Evolutionary conservation across 805 yeast species (phyloP).

Genomic region (Teunomyces atbi): DNA sequence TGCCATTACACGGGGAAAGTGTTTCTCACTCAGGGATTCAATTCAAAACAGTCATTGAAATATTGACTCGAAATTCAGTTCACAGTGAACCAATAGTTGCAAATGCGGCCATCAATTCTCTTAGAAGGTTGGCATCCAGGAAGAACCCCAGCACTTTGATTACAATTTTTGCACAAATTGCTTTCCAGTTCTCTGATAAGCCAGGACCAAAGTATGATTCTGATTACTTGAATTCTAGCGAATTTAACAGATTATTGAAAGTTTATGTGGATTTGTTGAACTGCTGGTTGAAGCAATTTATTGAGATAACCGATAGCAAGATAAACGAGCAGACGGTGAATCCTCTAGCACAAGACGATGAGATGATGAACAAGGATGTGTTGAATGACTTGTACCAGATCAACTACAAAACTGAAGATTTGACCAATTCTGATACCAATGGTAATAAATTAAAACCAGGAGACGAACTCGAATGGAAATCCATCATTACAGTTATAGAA

Average conservation of each 20-base stretch:
- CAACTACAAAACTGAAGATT: slow-evolving; percentile 41
- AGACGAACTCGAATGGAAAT: slow-evolving; percentile 74
- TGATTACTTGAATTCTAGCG: slow-evolving; percentile 58
- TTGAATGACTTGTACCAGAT: slow-evolving; percentile 45
- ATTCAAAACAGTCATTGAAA: slow-evolving; percentile 66
- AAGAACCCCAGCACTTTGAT: slow-evolving; percentile 69
- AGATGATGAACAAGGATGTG: slow-evolving; percentile 35
- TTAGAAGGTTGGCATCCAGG: slow-evolving; percentile 64
- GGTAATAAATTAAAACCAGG: slow-evolving; percentile 26
- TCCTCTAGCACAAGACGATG: slow-evolving; percentile 33
- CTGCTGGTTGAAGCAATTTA: slow-evolving; percentile 76
- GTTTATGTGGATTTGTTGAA: slow-evolving; percentile 77
- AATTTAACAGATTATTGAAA: slow-evolving; percentile 57
- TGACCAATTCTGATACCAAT: slow-evolving; percentile 6
- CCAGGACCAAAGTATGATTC: slow-evolving; percentile 55
- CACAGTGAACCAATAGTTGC: slow-evolving; percentile 66
- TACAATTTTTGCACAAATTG: slow-evolving; percentile 72
- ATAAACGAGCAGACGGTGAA: slow-evolving; percentile 25
- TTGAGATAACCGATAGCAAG: slow-evolving; percentile 23
- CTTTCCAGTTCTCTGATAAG: slow-evolving; percentile 77
- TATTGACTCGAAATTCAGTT: slow-evolving; percentile 71
- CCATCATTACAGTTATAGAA: slow-evolving; percentile 80
- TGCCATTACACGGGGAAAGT: slow-evolving; percentile 26
- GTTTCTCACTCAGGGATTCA: slow-evolving; percentile 48
- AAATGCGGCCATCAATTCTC: slow-evolving; percentile 58